Base-by-base conservation (phyloP, 495 filamentous ascomycete genomes). In the Cairneyella variabilis region DNA sequence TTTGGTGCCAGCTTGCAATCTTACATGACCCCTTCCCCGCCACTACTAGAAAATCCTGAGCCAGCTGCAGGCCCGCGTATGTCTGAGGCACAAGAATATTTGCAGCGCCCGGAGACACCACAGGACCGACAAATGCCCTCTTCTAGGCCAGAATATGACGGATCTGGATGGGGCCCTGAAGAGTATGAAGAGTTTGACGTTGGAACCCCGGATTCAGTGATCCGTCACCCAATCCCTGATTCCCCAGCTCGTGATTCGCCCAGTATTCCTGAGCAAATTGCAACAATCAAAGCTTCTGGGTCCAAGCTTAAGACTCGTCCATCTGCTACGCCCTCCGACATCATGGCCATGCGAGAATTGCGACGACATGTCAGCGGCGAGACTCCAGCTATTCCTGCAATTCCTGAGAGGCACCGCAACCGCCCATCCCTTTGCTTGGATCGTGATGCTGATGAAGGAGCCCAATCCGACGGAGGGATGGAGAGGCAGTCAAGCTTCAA, bases 171-270 rank as follows among this genome's bases (percentile, higher is more conserved):
- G 71, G 73, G 76, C 27, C 77, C 72, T n/a, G 66, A 69, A 14
- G 71, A 72, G 28, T 64, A 69, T 22, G 76, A 76, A 4, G 76
- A 76, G 27, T 73, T 80, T 39, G 83, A 88, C 46, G 86, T 88
- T 2, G 84, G 87, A 30, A 96, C 92, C 2, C 90, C 90, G 9
- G 89, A 93, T 25, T 97, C 93, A n/a, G 91, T 97, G 22, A 95
- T 97, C 57, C 87, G 90, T 51, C 89, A 89, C 58, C 81, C 89
- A 17, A 60, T 82, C 14, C 51, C 61, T 26, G 68, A 64, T 22
- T 69, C 74, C 22, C 68, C 74, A 17, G 51, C 71, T 8, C 65
- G 71, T 3, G 75, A 82, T 8, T 80, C 79, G 5, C 79, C 83
- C 7, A 66, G 71, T 12, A 79, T 98, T 34, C 90, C 92, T 2